phyloP scores from a whole-genome alignment of 139 green algal genomes.

The Auxenochlorella pyrenoidosa region DNA sequence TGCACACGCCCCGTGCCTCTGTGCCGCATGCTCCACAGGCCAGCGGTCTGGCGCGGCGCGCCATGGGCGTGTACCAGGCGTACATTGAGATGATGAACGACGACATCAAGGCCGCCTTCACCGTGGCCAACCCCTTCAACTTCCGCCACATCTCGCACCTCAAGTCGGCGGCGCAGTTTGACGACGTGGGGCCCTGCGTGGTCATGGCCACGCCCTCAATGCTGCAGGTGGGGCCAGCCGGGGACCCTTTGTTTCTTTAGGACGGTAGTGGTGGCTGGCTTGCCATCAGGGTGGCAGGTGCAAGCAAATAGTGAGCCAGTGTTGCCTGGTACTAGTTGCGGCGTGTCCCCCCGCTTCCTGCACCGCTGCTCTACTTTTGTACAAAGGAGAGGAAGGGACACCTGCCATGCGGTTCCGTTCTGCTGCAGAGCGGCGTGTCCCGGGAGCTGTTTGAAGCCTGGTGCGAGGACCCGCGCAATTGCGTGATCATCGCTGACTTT shows the following conservation, averaged over 20 bases:
- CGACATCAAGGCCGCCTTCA: conserved; percentile 87
- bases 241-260: no score
- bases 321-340: no score
- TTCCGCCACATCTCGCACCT: conserved; percentile 95
- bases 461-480: conserved; percentile 90
- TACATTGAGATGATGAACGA: conserved; percentile 99
- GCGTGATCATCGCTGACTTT: conserved; percentile 97
- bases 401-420: no score
- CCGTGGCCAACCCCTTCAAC: conserved; percentile 94
- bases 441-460: conserved; percentile 96
- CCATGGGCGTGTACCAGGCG: conserved; percentile 89
- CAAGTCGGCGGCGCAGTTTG: conserved; percentile 68
- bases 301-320: no score
- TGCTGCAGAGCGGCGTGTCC: conserved; percentile 68
- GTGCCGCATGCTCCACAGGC: conserved; percentile 27
- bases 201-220: conserved; percentile 97
- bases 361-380: no score
- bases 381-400: no score
- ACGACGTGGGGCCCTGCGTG: conserved; percentile 91
- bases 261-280: no score
- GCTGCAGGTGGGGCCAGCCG: conserved; percentile 72
- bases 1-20: not conserved
- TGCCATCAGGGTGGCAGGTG: no score
- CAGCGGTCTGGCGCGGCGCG: conserved; percentile 75
- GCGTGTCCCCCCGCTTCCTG: no score